Evolutionary conservation across 805 yeast species (phyloP).

Genomic region (Candida glaebosa): DNA sequence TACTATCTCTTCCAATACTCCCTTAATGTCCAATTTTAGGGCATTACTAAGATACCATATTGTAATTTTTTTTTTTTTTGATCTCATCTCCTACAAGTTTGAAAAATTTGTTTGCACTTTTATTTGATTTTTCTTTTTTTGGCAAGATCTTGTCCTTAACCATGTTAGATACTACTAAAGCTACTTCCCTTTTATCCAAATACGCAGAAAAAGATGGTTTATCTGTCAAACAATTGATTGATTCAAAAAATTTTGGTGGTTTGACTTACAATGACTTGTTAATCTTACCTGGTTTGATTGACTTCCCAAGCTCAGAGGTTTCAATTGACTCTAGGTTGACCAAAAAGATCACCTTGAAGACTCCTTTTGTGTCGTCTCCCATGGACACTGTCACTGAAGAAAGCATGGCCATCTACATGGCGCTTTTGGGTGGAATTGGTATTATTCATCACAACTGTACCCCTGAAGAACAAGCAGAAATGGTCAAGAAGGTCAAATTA

Average conservation of each 20-base stretch:
- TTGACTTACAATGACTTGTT: constrained; percentile 96
- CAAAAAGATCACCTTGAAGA: constrained; percentile 83
- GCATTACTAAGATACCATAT: too few relatives aligned
- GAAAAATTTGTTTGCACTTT: background rate
- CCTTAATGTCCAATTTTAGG: too few relatives aligned
- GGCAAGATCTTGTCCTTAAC: constrained; percentile 20
- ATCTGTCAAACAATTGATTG: constrained; percentile 79
- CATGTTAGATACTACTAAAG: constrained; percentile 46
- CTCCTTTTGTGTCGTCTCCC: constrained; percentile 97
- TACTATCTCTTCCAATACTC: too few relatives aligned
- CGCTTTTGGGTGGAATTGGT: constrained; percentile 98
- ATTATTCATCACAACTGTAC: constrained; percentile 96
- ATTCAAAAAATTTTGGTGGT: constrained; percentile 89
- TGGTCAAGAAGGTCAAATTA: constrained; percentile 96
- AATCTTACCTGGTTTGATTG: constrained; percentile 90
- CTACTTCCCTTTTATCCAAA: constrained; percentile 60
- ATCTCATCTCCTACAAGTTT: constrained; percentile 1
- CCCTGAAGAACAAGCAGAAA: constrained; percentile 95
- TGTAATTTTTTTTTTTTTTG: constrained; percentile 1
- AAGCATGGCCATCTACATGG: constrained; percentile 98
- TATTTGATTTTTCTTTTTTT: constrained; percentile 7
- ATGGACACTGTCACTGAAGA: constrained; percentile 99
- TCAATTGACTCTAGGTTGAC: constrained; percentile 83
- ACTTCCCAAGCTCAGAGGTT: constrained; percentile 79
- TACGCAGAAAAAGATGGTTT: constrained; percentile 82